Evolutionary conservation across 78 protist genomes (phyloP), one percentile per base, ranked within the genome.

Genomic region (Dictyostelium firmibasis): DNA sequence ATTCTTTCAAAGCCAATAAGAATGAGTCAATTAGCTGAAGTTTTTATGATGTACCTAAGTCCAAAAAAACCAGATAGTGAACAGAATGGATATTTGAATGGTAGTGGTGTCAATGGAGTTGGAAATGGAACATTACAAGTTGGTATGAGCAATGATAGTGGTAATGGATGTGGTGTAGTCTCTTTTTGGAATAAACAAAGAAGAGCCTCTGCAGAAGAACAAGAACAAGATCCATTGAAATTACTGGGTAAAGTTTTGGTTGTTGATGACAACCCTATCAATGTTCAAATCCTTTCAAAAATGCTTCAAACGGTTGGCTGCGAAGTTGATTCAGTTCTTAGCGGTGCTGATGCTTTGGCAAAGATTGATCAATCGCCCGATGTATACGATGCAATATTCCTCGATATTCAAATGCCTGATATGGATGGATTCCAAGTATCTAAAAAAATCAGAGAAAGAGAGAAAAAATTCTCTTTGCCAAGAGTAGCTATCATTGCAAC

Each of bases 361-460:
- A 70, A 60, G 31, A 25, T 35, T 23, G 4, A 57, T 18, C 36
- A 57, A 14, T 18, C 16, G 3, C 10, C 43, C 0, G 79, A 35
- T 33, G 33, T 25, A 0, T 89, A 81, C 31, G 87, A 78, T 41
- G 83, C 83, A 8, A 70, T 89, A 14, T 81, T 89, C 60, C 35
- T 89, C 6, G 94, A 89, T 50, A 81, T 89, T 64, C 70, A 79
- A 85, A 89, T 89, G 94, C 94, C 94, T 2, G 88, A 47, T 1
- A 81, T 89, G 75, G 94, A 89, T 47, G 94, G 94, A 27, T 89
- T 81, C 82, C 94, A 89, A 81, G 87, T 89, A 1, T 25, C 94
- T 31, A 81, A 60, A 33, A 81, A 81, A 57, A 89, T 89, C 50
- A 53, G 87, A 41, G 72, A 53, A 35, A 27, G 87, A 23, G 87